Evolutionary conservation across 805 yeast genomes (phyloP), one percentile per base, ranked within the genome.

Genomic region (Diddensiella santjacobensis): DNA sequence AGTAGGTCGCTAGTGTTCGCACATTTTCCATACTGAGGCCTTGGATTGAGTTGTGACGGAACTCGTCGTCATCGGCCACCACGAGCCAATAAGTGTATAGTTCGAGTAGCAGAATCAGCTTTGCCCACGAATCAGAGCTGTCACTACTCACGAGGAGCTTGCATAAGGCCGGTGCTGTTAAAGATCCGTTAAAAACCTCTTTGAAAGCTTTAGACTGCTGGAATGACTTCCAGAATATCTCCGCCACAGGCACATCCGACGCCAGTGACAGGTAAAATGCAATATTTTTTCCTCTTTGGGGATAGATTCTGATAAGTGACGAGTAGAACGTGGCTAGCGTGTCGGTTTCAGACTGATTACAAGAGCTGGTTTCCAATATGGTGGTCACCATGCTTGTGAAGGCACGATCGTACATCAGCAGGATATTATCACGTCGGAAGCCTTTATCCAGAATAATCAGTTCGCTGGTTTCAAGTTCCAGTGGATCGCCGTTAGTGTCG

Each of bases 11-110:
- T 44, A 83, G 70, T 0, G 65, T 57, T 2, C 53, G 49, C 15
- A 76, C 74, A 39, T 73, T 72, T 2, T 58, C 69, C 44, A 60
- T 53, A 3, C 65, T 56, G 13, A 81, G 62, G 29, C 77, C 70
- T 23, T 67, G 61, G 3, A 58, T 69, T 18, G 72, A 73, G 4
- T 63, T 67, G 8, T 61, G 63, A 47, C 77, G 74, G 41, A 82
- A 65, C 54, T 82, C 90, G 8, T 69, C 65, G 58, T 86, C 95
- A 54, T 79, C 83, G 1, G 86, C 75, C 5, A 85, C 79, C 22
- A 79, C 73, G 37, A 85, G 64, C 77, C 85, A 77, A 57, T 81
- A 83, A 0, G 88, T 79, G 51, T 80, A 74, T 6, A 84, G 59
- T 53, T 84, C 87, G 49, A 83, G 71, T 50, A 81, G 76, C 0